Conservation (phyloP, 163 green algal genomes). For the Chloroidium sp. region DNA sequence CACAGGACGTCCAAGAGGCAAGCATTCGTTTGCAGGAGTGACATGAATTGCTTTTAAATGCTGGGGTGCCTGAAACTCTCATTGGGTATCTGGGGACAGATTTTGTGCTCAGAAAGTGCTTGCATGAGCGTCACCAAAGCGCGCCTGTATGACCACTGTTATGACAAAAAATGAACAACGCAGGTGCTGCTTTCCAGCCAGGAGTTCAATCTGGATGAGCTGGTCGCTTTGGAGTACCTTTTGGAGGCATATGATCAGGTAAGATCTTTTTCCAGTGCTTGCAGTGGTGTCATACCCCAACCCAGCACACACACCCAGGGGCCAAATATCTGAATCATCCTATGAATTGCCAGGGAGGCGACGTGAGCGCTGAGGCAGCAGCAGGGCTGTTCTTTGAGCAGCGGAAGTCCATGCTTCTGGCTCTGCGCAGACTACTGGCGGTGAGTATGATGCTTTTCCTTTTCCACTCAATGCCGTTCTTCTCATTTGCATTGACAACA, state of each 20-base stretch:
- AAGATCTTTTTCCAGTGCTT: too few species aligned
- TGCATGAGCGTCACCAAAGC: neutral
- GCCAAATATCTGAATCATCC: too few species aligned
- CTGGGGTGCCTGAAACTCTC: too few species aligned
- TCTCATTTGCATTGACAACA: too few species aligned
- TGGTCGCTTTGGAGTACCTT: conserved; percentile 51
- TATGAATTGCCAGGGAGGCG: conserved; percentile 28
- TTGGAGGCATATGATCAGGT: conserved; percentile 46
- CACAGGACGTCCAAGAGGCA: conserved; percentile 45
- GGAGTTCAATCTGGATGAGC: conserved; percentile 58
- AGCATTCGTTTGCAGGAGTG: too few species aligned
- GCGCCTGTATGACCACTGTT: neutral
- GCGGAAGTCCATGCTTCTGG: conserved; percentile 35
- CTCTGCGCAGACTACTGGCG: conserved; percentile 50
- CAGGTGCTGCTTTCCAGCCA: conserved; percentile 41
- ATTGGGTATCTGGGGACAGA: too few species aligned
- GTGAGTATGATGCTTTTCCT: neutral
- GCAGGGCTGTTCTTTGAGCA: conserved; percentile 59
- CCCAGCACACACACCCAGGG: too few species aligned
- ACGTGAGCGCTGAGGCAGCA: conserved; percentile 45
- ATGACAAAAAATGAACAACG: too few species aligned
- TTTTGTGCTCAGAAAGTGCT: too few species aligned
- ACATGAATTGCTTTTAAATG: too few species aligned
- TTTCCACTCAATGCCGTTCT: too few species aligned
- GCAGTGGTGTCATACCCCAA: too few species aligned